phyloP scores from a whole-genome alignment of 371 early-diverging fungal species.

The Lichtheimia corymbifera region DNA sequence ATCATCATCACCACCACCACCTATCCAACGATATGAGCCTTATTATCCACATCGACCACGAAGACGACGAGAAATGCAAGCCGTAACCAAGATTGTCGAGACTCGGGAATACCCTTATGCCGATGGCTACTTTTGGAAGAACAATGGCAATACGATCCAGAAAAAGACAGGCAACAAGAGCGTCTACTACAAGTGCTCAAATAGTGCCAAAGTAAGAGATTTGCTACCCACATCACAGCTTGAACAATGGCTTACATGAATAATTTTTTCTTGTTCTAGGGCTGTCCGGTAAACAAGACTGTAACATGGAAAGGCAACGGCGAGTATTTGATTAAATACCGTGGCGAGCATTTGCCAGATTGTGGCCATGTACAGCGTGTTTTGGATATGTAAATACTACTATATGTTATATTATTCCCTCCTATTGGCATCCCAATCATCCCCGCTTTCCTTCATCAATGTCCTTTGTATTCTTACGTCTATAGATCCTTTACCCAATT shows the following conservation, averaged over 20 bases:
- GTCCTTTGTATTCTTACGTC: no score
- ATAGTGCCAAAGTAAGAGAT: slow-evolving; percentile 40
- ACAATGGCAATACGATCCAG: slow-evolving; percentile 62
- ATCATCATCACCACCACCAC: slow-evolving; percentile 12
- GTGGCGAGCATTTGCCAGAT: slow-evolving; percentile 55
- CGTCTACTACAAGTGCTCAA: slow-evolving; percentile 60
- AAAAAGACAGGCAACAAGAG: slow-evolving; percentile 64
- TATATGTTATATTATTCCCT: background rate
- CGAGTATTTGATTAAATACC: slow-evolving; percentile 55
- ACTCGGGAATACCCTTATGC: slow-evolving; percentile 50
- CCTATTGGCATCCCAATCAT: no score
- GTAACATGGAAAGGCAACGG: slow-evolving; percentile 56
- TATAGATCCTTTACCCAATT: no score
- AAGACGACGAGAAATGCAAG: slow-evolving; percentile 64
- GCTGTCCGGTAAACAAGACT: slow-evolving; percentile 57
- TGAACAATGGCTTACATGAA: no score
- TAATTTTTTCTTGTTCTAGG: slow-evolving; percentile 15
- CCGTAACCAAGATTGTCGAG: slow-evolving; percentile 60
- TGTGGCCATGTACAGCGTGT: slow-evolving; percentile 35
- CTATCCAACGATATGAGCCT: slow-evolving; percentile 17
- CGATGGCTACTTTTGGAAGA: slow-evolving; percentile 60
- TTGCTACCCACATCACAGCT: no score
- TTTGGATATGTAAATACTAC: background rate
- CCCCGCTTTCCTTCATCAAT: no score
- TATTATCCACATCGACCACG: slow-evolving; percentile 40